Evolutionary conservation across 2,329 filamentous ascomycete genomes (phyloP).

Genomic region (Anthostomella pinea): DNA sequence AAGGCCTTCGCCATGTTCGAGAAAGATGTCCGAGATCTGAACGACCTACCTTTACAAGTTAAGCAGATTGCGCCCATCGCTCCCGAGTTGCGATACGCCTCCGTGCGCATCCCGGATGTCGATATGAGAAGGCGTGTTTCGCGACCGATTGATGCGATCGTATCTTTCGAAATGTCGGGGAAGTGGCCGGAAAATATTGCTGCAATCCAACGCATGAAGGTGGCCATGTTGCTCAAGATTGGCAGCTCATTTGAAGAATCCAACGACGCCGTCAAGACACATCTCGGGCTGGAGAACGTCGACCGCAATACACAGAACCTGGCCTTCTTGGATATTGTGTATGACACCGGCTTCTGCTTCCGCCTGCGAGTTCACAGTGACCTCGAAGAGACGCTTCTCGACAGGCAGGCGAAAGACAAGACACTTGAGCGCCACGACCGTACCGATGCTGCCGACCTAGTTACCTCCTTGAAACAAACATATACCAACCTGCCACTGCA

Average conservation of each 20-base stretch:
- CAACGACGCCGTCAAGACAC: constrained; percentile 60
- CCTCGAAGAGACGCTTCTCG: constrained; percentile 75
- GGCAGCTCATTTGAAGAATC: constrained; percentile 64
- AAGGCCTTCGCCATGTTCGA: constrained; percentile 72
- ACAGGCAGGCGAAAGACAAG: constrained; percentile 75
- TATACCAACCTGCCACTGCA: constrained; percentile 74
- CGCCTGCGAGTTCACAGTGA: constrained; percentile 87
- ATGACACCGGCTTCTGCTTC: constrained; percentile 70
- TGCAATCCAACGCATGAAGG: constrained; percentile 90
- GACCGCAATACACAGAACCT: constrained; percentile 68
- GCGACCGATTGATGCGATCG: constrained; percentile 69
- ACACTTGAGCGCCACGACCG: constrained; percentile 61
- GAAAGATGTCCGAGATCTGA: constrained; percentile 70
- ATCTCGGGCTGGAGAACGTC: constrained; percentile 78
- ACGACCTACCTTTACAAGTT: constrained; percentile 83
- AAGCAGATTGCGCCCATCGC: constrained; percentile 74
- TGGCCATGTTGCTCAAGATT: constrained; percentile 81
- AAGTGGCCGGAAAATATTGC: constrained; percentile 91
- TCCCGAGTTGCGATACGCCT: constrained; percentile 71
- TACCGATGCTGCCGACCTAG: constrained; percentile 66
- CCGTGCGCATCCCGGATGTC: constrained; percentile 51
- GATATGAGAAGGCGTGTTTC: constrained; percentile 43
- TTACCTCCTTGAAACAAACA: constrained; percentile 67
- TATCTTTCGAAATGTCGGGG: constrained; percentile 90
- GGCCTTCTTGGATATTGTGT: constrained; percentile 78